Evolutionary conservation across 1,139 yeast genomes (phyloP).

Genomic region (Protomyces gravidus): DNA sequence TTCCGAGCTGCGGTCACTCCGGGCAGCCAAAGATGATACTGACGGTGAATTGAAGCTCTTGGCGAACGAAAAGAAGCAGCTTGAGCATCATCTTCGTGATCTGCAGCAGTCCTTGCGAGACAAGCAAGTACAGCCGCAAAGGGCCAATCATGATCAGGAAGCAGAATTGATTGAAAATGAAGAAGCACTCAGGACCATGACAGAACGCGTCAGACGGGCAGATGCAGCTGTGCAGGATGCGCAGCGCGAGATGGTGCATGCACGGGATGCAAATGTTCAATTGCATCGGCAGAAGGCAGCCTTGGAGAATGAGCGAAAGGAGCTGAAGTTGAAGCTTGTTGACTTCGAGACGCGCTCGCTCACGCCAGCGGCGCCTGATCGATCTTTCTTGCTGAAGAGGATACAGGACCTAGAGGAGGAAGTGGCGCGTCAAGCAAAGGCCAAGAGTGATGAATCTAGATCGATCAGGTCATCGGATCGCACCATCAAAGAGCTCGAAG

Average conservation of each 20-base stretch:
- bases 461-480: conserved; percentile 40
- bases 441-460: conserved; percentile 41
- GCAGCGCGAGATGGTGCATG: conserved; percentile 36
- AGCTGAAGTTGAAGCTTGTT: conserved; percentile 38
- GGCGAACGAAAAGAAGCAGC: conserved; percentile 41
- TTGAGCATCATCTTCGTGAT: conserved; percentile 42
- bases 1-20: conserved; percentile 40
- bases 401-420: conserved; percentile 42
- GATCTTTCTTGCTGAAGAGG: conserved; percentile 19
- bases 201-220: conserved; percentile 32
- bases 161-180: conserved; percentile 25
- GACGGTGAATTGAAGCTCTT: conserved; percentile 42
- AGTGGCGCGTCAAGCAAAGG: conserved; percentile 41
- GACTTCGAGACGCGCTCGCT: conserved; percentile 38
- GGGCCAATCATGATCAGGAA: conserved; percentile 3
- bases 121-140: conserved; percentile 9
- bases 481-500: conserved; percentile 38
- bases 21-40: conserved; percentile 33
- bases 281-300: conserved; percentile 35
- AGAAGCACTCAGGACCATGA: conserved; percentile 28
- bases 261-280: conserved; percentile 37
- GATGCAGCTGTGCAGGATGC: conserved; percentile 31
- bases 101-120: conserved; percentile 38
- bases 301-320: conserved; percentile 39
- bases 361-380: conserved; percentile 16